These are phyloP conservation scores for Ustilago sp. DNA, from an alignment of 1,284 basidiomycete species.

Conservation along the genomic window DNA sequence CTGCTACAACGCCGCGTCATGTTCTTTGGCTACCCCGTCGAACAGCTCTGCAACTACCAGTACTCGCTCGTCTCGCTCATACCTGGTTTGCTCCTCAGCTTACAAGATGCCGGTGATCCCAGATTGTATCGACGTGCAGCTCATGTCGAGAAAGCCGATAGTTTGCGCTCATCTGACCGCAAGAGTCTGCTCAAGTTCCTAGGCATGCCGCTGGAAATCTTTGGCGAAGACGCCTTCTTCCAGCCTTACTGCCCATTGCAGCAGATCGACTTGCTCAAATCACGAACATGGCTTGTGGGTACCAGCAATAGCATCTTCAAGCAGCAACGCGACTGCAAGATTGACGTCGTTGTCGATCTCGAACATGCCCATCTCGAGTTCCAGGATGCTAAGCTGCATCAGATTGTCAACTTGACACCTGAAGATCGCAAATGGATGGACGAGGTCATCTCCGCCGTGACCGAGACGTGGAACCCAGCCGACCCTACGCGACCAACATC, in stretches of 20 bases:
- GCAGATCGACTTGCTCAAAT: slow-evolving; percentile 88
- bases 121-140: slow-evolving; percentile 74
- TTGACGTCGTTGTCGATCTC: slow-evolving; percentile 87
- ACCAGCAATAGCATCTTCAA: slow-evolving; percentile 97
- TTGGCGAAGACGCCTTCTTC: slow-evolving; percentile 83
- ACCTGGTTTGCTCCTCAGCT: slow-evolving; percentile 80
- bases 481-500: slow-evolving; percentile 64
- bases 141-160: slow-evolving; percentile 70
- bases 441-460: slow-evolving; percentile 70
- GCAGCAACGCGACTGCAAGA: slow-evolving; percentile 82
- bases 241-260: slow-evolving; percentile 97
- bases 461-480: slow-evolving; percentile 64
- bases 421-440: slow-evolving; percentile 98
- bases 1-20: slow-evolving; percentile 85
- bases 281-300: slow-evolving; percentile 83
- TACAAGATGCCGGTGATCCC: slow-evolving; percentile 93
- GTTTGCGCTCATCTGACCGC: slow-evolving; percentile 87
- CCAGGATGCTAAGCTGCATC: slow-evolving; percentile 81
- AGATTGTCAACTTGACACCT: slow-evolving; percentile 82
- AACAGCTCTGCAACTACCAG: slow-evolving; percentile 94
- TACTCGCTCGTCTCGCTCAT: slow-evolving; percentile 80
- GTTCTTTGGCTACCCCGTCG: slow-evolving; percentile 97
- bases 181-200: slow-evolving; percentile 90
- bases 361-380: slow-evolving; percentile 61
- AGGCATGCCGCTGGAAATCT: slow-evolving; percentile 84